A percentile compares a stretch with the other conserved stretches of the same genome.
phyloP scores from a whole-genome alignment of 441 rosid genomes.

The Populus trichocarpa region DNA sequence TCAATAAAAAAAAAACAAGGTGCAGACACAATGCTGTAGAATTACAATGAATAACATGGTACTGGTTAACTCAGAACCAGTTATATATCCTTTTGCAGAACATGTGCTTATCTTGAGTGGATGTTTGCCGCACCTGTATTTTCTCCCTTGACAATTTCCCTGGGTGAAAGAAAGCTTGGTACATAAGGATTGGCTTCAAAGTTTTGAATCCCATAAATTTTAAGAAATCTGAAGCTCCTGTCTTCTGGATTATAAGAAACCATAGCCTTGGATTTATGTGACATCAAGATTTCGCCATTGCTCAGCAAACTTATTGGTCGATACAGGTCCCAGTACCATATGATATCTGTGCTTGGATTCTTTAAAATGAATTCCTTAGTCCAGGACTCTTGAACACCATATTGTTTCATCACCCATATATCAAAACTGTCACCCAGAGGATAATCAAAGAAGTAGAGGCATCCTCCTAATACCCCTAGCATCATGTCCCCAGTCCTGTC shows the following conservation, averaged over 20 bases:
- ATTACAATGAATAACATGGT: too few species aligned
- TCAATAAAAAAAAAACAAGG: neutral
- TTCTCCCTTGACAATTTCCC: neutral
- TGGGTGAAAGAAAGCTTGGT: neutral
- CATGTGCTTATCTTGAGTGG: neutral
- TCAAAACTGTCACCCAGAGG: neutral
- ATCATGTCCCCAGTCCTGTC: neutral
- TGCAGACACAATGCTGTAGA: too few species aligned
- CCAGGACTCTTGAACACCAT: neutral
- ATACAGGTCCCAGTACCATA: neutral
- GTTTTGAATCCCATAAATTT: neutral
- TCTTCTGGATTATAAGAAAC: neutral
- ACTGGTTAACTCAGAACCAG: too few species aligned
- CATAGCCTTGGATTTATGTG: neutral
- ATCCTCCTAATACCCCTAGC: neutral
- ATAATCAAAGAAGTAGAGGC: neutral
- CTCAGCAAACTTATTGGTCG: neutral
- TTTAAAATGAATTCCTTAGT: neutral
- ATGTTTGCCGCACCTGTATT: neutral
- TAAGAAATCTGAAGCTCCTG: neutral
- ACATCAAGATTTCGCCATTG: neutral
- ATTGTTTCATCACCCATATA: neutral
- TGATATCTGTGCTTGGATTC: neutral
- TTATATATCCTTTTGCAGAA: too few species aligned
- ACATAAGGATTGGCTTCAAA: neutral